Evolutionary conservation across 192 early-diverging fungal genomes (phyloP).

Genomic region (Mycoemilia scoparia): DNA sequence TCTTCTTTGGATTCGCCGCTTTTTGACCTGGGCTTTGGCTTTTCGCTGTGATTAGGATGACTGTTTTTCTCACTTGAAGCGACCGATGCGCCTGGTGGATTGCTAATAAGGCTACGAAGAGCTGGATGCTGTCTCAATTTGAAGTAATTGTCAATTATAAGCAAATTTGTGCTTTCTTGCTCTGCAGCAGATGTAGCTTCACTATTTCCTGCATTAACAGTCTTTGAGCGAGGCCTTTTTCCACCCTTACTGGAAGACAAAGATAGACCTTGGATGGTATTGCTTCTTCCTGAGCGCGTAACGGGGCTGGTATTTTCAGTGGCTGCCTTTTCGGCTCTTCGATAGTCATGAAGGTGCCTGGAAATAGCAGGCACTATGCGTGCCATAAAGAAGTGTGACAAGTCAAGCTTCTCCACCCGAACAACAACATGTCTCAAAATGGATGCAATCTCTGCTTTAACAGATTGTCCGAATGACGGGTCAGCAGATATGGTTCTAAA

Average conservation of each 20-base stretch:
- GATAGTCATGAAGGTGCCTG: constrained; percentile 43
- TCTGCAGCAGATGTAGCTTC: background rate
- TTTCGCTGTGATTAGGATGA: too few species aligned
- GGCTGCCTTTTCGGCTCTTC: constrained; percentile 33
- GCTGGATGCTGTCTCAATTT: too few species aligned
- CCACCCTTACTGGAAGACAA: constrained; percentile 5
- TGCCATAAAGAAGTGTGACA: constrained; percentile 36
- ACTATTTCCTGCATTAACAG: constrained; percentile 3
- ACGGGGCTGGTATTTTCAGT: background rate
- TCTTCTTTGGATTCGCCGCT: too few species aligned
- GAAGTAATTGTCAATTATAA: too few species aligned
- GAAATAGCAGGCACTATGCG: constrained; percentile 54
- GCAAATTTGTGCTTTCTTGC: too few species aligned
- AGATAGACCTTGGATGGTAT: background rate
- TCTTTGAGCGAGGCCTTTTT: constrained; percentile 19
- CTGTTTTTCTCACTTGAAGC: too few species aligned
- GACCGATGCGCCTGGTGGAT: too few species aligned
- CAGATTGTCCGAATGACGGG: constrained; percentile 17
- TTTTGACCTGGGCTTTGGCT: too few species aligned
- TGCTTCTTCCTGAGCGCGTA: background rate
- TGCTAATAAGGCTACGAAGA: too few species aligned
- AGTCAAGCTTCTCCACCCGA: constrained; percentile 27
- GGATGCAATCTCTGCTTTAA: constrained; percentile 9
- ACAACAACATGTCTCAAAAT: constrained; percentile 12
- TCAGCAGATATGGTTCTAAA: constrained; percentile 22